Percentiles rank a stretch among this genome's conserved stretches.
Evolutionary conservation across 768 basidiomycete species (phyloP).

Genomic region (Termitomyces sp.): DNA sequence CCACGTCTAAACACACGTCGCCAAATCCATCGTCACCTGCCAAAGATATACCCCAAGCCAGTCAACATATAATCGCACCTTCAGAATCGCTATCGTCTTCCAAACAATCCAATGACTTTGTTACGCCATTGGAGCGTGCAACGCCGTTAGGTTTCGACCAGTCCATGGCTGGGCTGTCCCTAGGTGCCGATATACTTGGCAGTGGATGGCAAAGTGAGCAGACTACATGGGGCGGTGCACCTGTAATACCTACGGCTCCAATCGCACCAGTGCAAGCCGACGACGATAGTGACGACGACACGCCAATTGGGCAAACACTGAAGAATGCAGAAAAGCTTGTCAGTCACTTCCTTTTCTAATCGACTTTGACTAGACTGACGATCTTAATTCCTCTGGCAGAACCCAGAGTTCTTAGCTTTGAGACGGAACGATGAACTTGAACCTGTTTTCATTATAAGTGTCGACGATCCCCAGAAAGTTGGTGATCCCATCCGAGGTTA

Average conservation of each 20-base stretch:
- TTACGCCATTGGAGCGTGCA: slow-evolving; percentile 32
- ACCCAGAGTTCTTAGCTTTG: slow-evolving; percentile 10
- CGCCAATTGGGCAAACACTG: slow-evolving; percentile 52
- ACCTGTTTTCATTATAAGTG: slow-evolving; percentile 79
- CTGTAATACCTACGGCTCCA: background rate
- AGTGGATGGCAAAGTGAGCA: slow-evolving; percentile 51
- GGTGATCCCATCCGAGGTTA: slow-evolving; percentile 94
- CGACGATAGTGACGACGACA: slow-evolving; percentile 67
- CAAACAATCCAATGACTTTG: slow-evolving; percentile 19
- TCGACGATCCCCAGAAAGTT: slow-evolving; percentile 96
- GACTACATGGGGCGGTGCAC: slow-evolving; percentile 30
- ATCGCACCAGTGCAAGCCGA: slow-evolving; percentile 23
- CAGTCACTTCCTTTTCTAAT: slow-evolving; percentile 9
- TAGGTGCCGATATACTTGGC: slow-evolving; percentile 30
- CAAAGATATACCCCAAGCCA: slow-evolving; percentile 14
- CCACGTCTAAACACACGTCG: slow-evolving; percentile 3
- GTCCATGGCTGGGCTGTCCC: slow-evolving; percentile 32
- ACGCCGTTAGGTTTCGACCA: slow-evolving; percentile 22
- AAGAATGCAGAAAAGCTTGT: slow-evolving; percentile 26
- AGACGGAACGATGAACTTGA: slow-evolving; percentile 41
- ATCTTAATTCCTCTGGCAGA: slow-evolving; percentile 1
- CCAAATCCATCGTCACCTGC: slow-evolving; percentile 16
- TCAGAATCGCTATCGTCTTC: slow-evolving; percentile 25
- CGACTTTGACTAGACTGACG: background rate
- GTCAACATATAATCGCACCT: slow-evolving; percentile 17